phyloP scores from a whole-genome alignment of 345 rosid genomes.

The Hibiscus mutabilis region DNA sequence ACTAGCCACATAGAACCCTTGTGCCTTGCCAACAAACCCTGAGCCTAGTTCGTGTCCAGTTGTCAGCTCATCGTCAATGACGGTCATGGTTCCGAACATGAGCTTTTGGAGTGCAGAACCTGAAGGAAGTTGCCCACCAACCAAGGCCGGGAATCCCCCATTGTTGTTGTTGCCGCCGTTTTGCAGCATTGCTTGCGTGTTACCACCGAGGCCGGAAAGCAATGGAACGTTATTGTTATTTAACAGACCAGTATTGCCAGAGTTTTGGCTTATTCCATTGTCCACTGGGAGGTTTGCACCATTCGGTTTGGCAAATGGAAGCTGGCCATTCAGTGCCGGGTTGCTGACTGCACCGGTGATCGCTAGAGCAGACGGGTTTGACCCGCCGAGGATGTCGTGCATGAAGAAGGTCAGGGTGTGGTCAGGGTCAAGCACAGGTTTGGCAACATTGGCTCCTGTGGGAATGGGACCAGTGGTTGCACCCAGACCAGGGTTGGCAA shows the following conservation, averaged over 20 bases:
- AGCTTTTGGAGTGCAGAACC: constrained; percentile 53
- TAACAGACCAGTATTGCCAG: constrained; percentile 52
- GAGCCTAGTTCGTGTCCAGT: constrained; percentile 67
- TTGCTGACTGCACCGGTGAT: constrained; percentile 13
- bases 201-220: constrained; percentile 69
- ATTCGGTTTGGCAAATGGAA: constrained; percentile 78
- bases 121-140: constrained; percentile 49
- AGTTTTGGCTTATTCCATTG: constrained; percentile 56
- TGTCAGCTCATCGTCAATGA: constrained; percentile 71
- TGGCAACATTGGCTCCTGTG: constrained; percentile 13
- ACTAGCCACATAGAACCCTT: constrained; percentile 81
- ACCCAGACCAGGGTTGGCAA: constrained; percentile 8
- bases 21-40: constrained; percentile 67
- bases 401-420: constrained; percentile 51
- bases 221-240: constrained; percentile 86
- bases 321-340: constrained; percentile 38
- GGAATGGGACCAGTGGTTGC: background rate
- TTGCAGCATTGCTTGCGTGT: constrained; percentile 25
- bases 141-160: constrained; percentile 24
- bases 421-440: constrained; percentile 16
- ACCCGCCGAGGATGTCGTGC: constrained; percentile 78
- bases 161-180: constrained; percentile 43
- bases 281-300: constrained; percentile 67
- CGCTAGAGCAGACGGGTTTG: constrained; percentile 69
- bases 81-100: constrained; percentile 83